A percentile compares a stretch with the other conserved stretches of the same genome.
These are phyloP conservation scores for Fomitiporia mediterranea DNA, from an alignment of 1,284 basidiomycete genomes.

Conservation along the genomic window DNA sequence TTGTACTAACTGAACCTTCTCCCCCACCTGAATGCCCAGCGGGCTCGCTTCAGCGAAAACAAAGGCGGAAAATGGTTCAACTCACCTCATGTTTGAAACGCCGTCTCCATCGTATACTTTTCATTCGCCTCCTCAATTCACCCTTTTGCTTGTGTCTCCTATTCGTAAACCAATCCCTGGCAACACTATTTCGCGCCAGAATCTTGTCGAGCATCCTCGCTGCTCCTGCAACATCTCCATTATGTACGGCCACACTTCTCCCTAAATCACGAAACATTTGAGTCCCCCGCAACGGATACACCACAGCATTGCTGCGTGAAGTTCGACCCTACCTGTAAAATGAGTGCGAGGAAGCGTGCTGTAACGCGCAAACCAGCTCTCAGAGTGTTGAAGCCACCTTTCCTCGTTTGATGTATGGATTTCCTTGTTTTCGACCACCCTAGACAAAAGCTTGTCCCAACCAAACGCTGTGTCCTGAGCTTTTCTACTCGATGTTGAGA, in stretches of 20 bases:
- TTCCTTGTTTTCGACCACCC: too few relatives aligned
- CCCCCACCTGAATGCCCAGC: constrained; percentile 48
- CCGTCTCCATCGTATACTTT: constrained; percentile 61
- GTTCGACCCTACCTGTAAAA: constrained; percentile 1
- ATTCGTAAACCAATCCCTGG: constrained; percentile 42
- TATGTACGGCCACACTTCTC: constrained; percentile 41
- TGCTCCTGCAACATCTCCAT: constrained; percentile 38
- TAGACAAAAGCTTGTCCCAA: too few relatives aligned
- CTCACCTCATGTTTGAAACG: constrained; percentile 66
- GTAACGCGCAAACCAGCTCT: background rate
- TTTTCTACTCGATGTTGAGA: background rate
- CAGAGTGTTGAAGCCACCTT: too few relatives aligned
- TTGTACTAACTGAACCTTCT: constrained; percentile 51
- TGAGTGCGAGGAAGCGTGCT: background rate
- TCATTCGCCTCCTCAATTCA: constrained; percentile 56
- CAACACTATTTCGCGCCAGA: constrained; percentile 53
- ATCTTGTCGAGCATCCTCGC: constrained; percentile 48
- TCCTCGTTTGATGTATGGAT: too few relatives aligned
- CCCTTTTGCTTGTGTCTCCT: constrained; percentile 72
- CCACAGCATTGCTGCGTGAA: too few relatives aligned
- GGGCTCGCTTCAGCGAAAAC: background rate
- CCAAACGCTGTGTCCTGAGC: background rate
- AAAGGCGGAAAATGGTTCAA: constrained; percentile 17
- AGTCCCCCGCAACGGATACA: background rate
- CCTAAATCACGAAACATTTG: constrained; percentile 35